Percentiles rank a stretch among this genome's conserved stretches.
Evolutionary conservation across 129 eudicot species (phyloP).

Genomic region (Tagetes patula): DNA sequence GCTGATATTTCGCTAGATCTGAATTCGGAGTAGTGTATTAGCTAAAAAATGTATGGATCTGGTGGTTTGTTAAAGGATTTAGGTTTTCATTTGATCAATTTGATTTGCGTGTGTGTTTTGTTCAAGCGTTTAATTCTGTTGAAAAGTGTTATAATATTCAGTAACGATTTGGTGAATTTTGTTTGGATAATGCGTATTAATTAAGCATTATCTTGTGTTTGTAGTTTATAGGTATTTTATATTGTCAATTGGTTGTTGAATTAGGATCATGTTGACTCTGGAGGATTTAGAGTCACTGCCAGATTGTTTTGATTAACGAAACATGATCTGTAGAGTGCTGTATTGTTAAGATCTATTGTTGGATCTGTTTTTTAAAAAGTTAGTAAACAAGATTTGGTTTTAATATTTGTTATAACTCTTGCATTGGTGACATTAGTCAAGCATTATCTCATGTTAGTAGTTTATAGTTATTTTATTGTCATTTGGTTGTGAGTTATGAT

Average conservation of each 20-base stretch:
- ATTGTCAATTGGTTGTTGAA: not conserved
- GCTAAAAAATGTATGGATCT: conserved; percentile 5
- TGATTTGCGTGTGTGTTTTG: not conserved
- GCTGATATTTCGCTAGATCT: conserved; percentile 24
- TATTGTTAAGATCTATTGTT: not conserved
- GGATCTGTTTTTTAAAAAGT: not conserved
- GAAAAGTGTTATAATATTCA: not conserved
- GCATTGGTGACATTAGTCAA: not conserved
- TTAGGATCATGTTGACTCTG: not conserved
- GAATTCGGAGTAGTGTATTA: not conserved
- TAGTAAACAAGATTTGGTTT: not conserved
- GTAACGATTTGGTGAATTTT: not conserved
- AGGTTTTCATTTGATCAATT: not conserved
- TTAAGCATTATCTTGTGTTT: not conserved
- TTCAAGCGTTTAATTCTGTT: not conserved
- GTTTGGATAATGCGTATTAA: not conserved
- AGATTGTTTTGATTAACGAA: not conserved
- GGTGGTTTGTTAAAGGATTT: not conserved
- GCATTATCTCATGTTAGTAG: too few species aligned
- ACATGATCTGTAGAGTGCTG: not conserved
- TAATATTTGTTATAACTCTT: not conserved
- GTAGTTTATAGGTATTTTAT: not conserved
- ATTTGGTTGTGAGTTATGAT: too few species aligned
- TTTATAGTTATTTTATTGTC: too few species aligned
- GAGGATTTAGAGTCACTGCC: not conserved